Evolutionary conservation across 768 basidiomycete genomes (phyloP).

Genomic region (Leccinum arenicola): DNA sequence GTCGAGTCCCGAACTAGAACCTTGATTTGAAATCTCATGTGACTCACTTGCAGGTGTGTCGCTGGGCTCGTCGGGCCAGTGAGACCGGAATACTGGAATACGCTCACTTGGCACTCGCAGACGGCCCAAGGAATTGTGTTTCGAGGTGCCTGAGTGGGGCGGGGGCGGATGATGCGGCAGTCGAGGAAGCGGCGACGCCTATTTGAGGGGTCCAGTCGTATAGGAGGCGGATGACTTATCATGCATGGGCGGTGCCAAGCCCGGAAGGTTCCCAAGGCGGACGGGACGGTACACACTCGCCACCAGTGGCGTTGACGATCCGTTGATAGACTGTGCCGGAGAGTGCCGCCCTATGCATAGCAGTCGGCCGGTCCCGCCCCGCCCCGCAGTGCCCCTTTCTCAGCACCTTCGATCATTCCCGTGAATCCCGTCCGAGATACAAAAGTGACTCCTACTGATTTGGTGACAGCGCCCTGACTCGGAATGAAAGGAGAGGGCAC

Average conservation of each 20-base stretch:
- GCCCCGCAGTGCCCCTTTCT: background rate
- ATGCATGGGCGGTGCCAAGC: background rate
- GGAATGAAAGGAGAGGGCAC: constrained; percentile 4
- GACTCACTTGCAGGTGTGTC: background rate
- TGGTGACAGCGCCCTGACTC: background rate
- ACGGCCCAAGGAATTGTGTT: constrained; percentile 3
- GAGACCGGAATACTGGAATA: constrained; percentile 4
- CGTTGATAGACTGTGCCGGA: background rate
- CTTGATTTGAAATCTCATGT: background rate
- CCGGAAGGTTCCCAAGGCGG: background rate
- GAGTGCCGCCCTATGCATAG: background rate
- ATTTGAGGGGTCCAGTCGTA: constrained; percentile 6
- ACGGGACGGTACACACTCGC: background rate
- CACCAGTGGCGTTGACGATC: background rate
- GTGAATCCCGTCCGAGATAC: background rate
- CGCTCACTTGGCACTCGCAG: constrained; percentile 6
- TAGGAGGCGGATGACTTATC: constrained; percentile 4
- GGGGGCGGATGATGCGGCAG: background rate
- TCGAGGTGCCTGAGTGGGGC: background rate
- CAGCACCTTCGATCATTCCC: background rate
- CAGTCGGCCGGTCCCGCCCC: background rate
- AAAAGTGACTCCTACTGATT: background rate
- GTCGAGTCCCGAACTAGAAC: background rate
- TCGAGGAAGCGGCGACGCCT: background rate
- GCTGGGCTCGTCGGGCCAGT: background rate